A percentile compares a stretch with the other conserved stretches of the same genome.
These are phyloP conservation scores for Pythium myriotylum DNA, from an alignment of 352 stramenopile genomes.

Conservation along the genomic window DNA sequence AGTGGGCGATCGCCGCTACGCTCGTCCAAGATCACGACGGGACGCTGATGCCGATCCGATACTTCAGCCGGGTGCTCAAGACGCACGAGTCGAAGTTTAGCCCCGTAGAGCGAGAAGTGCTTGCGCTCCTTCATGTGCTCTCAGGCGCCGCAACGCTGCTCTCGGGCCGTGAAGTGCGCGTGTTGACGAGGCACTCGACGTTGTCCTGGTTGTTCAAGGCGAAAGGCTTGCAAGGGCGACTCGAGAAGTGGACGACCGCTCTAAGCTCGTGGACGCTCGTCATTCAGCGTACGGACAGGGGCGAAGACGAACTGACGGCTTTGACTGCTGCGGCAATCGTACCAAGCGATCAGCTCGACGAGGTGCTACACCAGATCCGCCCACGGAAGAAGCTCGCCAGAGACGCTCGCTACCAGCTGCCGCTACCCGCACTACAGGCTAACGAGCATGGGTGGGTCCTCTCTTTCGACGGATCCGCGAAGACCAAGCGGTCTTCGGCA, in stretches of 20 bases:
- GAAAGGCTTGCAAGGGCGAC: constrained; percentile 16
- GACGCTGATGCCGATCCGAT: constrained; percentile 16
- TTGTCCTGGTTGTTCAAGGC: constrained; percentile 19
- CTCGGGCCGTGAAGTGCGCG: background rate
- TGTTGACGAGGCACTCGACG: constrained; percentile 12
- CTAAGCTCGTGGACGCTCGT: constrained; percentile 19
- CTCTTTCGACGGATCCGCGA: constrained; percentile 28
- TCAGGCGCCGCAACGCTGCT: background rate
- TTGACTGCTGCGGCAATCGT: constrained; percentile 6
- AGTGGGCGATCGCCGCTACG: too few relatives aligned
- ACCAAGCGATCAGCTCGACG: constrained; percentile 9
- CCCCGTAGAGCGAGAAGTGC: constrained; percentile 18
- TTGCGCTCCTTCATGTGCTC: constrained; percentile 15
- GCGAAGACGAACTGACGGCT: constrained; percentile 12
- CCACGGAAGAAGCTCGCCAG: constrained; percentile 2
- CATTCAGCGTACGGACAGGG: constrained; percentile 1
- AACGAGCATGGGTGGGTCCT: constrained; percentile 9
- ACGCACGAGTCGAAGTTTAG: constrained; percentile 13
- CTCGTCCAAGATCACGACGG: too few relatives aligned
- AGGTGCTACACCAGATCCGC: constrained; percentile 7
- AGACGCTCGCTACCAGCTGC: background rate
- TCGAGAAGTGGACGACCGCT: constrained; percentile 6
- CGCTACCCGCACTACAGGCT: background rate
- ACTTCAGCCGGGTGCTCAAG: constrained; percentile 24
- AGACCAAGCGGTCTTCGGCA: constrained; percentile 9